These are phyloP conservation scores for Madurella mycetomatis DNA, from an alignment of 2,329 filamentous ascomycete genomes.

Conservation along the genomic window DNA sequence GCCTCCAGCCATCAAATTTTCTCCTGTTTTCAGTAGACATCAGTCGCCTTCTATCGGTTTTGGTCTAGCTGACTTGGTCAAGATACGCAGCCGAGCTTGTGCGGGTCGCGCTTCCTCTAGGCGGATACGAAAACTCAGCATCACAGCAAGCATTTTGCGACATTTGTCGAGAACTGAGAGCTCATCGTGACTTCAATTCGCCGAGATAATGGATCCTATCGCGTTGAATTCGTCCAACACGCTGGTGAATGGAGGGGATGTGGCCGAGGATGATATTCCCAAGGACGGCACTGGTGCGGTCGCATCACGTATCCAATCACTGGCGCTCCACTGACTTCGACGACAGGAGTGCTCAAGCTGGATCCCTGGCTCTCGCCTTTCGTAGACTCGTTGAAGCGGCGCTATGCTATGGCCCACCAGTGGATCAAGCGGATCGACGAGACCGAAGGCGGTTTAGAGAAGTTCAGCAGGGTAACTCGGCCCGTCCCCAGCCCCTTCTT, in stretches of 20 bases:
- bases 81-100: background rate
- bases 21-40: background rate
- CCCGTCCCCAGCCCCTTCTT: background rate
- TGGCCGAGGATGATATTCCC: conserved; percentile 47
- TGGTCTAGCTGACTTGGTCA: background rate
- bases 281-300: conserved; percentile 68
- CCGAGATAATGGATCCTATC: conserved; percentile 26
- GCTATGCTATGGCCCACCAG: conserved; percentile 73
- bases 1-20: background rate
- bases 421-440: conserved; percentile 85
- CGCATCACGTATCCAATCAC: conserved; percentile 1
- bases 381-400: conserved; percentile 67
- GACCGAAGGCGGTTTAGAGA: conserved; percentile 81
- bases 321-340: conserved; percentile 13
- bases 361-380: conserved; percentile 91
- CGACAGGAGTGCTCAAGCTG: conserved; percentile 73
- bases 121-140: conserved; percentile 8
- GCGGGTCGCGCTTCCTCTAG: background rate
- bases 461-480: conserved; percentile 70
- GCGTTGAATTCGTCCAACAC: conserved; percentile 43
- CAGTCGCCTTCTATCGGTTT: background rate
- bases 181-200: background rate
- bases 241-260: conserved; percentile 34
- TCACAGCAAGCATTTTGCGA: background rate
- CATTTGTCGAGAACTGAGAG: background rate